Evolutionary conservation across 2,329 filamentous ascomycete genomes (phyloP).

Genomic region (Cladorrhinum sp.): DNA sequence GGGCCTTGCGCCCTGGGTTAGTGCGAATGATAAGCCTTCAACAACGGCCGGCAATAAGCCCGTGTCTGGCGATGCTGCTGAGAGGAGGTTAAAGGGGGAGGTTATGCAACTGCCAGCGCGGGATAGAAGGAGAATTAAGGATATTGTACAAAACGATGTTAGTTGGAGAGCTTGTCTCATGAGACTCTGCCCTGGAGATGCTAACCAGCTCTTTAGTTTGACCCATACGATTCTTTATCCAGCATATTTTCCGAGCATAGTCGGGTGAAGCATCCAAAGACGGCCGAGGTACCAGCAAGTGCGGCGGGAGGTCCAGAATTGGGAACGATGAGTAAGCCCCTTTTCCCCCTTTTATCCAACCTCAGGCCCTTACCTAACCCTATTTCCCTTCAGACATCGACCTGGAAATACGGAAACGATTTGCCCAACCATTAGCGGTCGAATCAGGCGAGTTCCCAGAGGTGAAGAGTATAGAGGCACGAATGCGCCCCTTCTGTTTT

Average conservation of each 20-base stretch:
- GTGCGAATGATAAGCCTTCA: slow-evolving; percentile 65
- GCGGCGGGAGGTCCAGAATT: slow-evolving; percentile 61
- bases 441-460: slow-evolving; percentile 71
- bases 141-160: slow-evolving; percentile 60
- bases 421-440: slow-evolving; percentile 59
- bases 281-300: slow-evolving; percentile 62
- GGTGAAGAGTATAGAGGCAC: slow-evolving; percentile 57
- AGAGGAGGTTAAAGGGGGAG: slow-evolving; percentile 63
- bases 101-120: slow-evolving; percentile 68
- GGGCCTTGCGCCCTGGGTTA: slow-evolving; percentile 68
- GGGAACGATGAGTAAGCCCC: slow-evolving; percentile 58
- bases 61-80: slow-evolving; percentile 61
- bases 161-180: slow-evolving; percentile 28
- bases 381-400: slow-evolving; percentile 52
- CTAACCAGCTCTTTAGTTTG: slow-evolving; percentile 43
- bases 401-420: slow-evolving; percentile 64
- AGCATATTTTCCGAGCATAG: slow-evolving; percentile 52
- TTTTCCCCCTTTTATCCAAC: neutral
- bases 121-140: slow-evolving; percentile 65
- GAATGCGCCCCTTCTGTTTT: slow-evolving; percentile 68
- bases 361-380: slow-evolving; percentile 1
- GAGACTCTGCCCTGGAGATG: neutral
- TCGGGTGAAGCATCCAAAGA: slow-evolving; percentile 42
- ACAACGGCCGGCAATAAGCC: slow-evolving; percentile 57
- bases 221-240: slow-evolving; percentile 52